Conservation (phyloP, 2,329 filamentous ascomycete species). For the Westerdykella ornata region DNA sequence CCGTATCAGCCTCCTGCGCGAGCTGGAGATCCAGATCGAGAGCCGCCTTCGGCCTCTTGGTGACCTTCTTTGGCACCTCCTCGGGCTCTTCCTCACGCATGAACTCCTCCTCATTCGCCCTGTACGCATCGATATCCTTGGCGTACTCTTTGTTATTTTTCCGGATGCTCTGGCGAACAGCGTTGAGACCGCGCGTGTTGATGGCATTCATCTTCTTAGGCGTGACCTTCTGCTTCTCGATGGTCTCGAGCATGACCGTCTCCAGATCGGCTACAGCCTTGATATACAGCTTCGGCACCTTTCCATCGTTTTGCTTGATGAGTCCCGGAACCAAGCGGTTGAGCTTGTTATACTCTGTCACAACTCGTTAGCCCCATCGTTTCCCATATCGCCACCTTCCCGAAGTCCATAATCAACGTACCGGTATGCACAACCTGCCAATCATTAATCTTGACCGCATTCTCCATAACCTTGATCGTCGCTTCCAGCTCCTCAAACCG, state of each 20-base stretch:
- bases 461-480: constrained; percentile 86
- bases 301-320: constrained; percentile 56
- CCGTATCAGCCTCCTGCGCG: constrained; percentile 58
- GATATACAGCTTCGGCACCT: constrained; percentile 84
- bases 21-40: constrained; percentile 47
- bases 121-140: constrained; percentile 78
- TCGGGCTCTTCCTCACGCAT: constrained; percentile 69
- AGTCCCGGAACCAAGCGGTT: constrained; percentile 67
- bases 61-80: constrained; percentile 32
- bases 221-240: constrained; percentile 91
- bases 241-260: constrained; percentile 86
- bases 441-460: constrained; percentile 94
- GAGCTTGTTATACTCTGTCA: constrained; percentile 83
- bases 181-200: constrained; percentile 88
- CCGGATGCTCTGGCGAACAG: constrained; percentile 96
- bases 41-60: constrained; percentile 46
- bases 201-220: constrained; percentile 99
- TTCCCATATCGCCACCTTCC: not conserved
- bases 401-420: constrained; percentile 43
- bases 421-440: constrained; percentile 89
- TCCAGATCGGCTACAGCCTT: constrained; percentile 90
- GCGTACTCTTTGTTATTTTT: constrained; percentile 97
- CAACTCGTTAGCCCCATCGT: constrained; percentile 13
- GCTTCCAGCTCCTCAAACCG: constrained; percentile 86
- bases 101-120: constrained; percentile 75